These are phyloP conservation scores for Huntiella omanensis DNA, from an alignment of 2,329 filamentous ascomycete genomes.

Conservation along the genomic window DNA sequence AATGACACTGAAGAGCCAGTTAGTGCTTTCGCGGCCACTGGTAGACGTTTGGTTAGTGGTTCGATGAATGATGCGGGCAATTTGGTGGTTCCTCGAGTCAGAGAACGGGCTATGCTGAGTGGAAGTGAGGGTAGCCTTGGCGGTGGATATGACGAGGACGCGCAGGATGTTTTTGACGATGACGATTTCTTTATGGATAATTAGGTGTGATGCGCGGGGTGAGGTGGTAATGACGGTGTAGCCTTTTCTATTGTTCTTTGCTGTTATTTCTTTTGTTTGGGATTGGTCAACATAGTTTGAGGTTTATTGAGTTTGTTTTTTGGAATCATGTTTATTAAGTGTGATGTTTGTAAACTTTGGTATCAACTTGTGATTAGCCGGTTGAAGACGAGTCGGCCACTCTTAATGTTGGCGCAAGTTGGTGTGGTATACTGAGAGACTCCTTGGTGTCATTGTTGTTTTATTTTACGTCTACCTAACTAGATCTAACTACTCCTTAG, in stretches of 20 bases:
- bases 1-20: constrained; percentile 25
- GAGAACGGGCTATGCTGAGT: constrained; percentile 5
- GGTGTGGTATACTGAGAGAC: too few species aligned
- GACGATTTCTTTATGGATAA: constrained; percentile 38
- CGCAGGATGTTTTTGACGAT: constrained; percentile 40
- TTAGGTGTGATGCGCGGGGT: not conserved
- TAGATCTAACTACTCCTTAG: too few species aligned
- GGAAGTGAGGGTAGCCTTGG: too few species aligned
- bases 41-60: constrained; percentile 23
- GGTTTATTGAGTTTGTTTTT: constrained; percentile 1
- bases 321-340: not conserved
- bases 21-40: constrained; percentile 41
- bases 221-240: not conserved
- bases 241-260: not conserved
- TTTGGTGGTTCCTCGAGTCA: constrained; percentile 13
- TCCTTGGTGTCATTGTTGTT: too few species aligned
- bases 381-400: too few species aligned
- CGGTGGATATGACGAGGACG: constrained; percentile 41
- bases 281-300: not conserved
- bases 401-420: too few species aligned
- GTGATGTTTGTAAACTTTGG: too few species aligned
- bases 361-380: too few species aligned
- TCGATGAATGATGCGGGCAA: constrained; percentile 4
- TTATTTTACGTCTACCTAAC: too few species aligned
- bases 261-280: not conserved